Evolutionary conservation across 1,284 basidiomycete species (phyloP), one percentile per base, ranked within the genome.

Genomic region (Exsudoporus floridanus): DNA sequence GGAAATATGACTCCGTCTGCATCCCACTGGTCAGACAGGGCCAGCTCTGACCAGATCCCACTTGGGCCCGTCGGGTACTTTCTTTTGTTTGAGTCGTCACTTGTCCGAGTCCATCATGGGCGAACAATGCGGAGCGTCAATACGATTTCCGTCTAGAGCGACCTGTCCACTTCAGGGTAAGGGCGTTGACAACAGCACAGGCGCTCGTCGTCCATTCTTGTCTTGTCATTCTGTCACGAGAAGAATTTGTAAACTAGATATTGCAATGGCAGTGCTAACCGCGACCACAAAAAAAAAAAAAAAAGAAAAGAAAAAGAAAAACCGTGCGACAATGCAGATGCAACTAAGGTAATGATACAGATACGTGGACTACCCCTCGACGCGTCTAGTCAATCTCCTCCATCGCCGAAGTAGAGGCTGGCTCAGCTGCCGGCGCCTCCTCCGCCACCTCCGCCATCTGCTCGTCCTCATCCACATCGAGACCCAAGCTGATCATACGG

Each of bases 401-500:
- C 89, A 91, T 90, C 53, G 88, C 88, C 18, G 88, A 90, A 34
- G 84, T 79, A 46, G 85, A 76, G 13, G 80, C 79, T 31, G 70
- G 77, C 68, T 86, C 86, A 45, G 73, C 64, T 52, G 79, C 71
- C 23, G 78, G 74, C 2, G 59, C 60, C 38, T 73, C 73, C 47
- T 74, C 73, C 7, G 53, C 4, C 1, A 13, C 25, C 46, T 67
- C 67, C 0, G 33, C 47, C 54, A 64, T 56, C 23, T 73, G 70
- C 60, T 84, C 83, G 35, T 86, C 86, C 49, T 91, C 90, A 46
- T 90, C 89, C 50, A 92, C 89, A 66, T 92, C 90, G 52, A 92
- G 84, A 62, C 89, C 90, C 62, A 92, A 80, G 36, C 81, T 81
- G 55, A 99, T 96, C 92, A 98, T 98, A 67, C 94, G 89, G 84